Evolutionary conservation across 2,329 filamentous ascomycete genomes (phyloP).

Genomic region (Aspergillus texensis): DNA sequence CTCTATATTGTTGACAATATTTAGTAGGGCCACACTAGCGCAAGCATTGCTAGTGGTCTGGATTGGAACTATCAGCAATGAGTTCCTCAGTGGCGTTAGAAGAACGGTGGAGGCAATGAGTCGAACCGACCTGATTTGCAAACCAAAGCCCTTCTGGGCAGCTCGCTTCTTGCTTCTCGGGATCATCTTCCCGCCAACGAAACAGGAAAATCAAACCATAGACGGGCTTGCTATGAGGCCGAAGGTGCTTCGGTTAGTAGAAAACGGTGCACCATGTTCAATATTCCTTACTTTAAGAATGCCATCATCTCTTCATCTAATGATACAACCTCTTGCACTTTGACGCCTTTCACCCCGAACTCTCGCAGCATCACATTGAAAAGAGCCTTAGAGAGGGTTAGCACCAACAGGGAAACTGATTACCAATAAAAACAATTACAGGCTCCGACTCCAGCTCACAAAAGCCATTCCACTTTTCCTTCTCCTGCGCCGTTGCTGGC

Average conservation of each 20-base stretch:
- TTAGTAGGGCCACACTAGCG: conserved; percentile 88
- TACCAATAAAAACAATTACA: conserved; percentile 48
- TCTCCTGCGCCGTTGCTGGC: conserved; percentile 41
- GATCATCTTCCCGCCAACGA: conserved; percentile 65
- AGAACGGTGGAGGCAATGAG: too few relatives aligned
- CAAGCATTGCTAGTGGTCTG: conserved; percentile 83
- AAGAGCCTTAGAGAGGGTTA: conserved; percentile 60
- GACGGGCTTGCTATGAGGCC: conserved; percentile 63
- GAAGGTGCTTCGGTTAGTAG: background rate
- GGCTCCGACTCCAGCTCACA: conserved; percentile 87
- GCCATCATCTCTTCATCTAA: conserved; percentile 68
- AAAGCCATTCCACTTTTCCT: conserved; percentile 49
- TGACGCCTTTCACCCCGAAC: conserved; percentile 73
- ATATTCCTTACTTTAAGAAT: conserved; percentile 62
- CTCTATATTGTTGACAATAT: conserved; percentile 85
- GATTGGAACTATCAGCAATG: conserved; percentile 8
- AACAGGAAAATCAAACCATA: conserved; percentile 90
- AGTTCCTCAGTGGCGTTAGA: background rate
- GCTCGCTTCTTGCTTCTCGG: conserved; percentile 53
- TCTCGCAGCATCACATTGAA: conserved; percentile 84
- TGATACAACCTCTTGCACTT: conserved; percentile 74
- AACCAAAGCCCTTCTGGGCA: conserved; percentile 80
- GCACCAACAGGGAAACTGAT: background rate
- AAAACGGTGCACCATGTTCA: background rate
- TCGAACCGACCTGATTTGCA: conserved; percentile 73